Conservation (phyloP, 2,329 filamentous ascomycete genomes). For the Penicillium sp. region DNA sequence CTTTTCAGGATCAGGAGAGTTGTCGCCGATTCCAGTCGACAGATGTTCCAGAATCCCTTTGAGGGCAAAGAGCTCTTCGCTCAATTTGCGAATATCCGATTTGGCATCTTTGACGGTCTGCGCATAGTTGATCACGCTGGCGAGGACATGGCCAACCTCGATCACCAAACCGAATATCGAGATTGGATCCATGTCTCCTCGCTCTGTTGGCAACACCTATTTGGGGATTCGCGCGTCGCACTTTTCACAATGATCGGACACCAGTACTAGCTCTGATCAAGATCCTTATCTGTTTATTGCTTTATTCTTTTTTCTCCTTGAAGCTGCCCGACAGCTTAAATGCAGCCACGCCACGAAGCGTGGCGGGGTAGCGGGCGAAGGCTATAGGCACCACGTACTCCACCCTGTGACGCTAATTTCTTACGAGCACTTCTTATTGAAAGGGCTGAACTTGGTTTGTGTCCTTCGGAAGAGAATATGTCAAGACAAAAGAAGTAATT, state of each 20-base stretch:
- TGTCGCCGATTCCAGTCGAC: slow-evolving; percentile 1
- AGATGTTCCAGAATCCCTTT: slow-evolving; percentile 16
- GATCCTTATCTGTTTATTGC: too few relatives aligned
- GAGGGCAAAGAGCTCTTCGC: slow-evolving; percentile 16
- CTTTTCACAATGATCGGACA: too few relatives aligned
- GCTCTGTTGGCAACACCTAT: background rate
- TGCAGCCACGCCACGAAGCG: background rate
- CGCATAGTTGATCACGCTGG: slow-evolving; percentile 13
- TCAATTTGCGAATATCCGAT: slow-evolving; percentile 15
- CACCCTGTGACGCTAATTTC: background rate
- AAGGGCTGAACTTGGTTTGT: too few relatives aligned
- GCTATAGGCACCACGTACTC: background rate
- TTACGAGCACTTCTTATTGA: too few relatives aligned
- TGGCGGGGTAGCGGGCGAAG: slow-evolving; percentile 1
- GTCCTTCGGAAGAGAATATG: too few relatives aligned
- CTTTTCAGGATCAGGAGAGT: background rate
- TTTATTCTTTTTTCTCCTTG: too few relatives aligned
- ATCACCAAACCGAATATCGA: slow-evolving; percentile 14
- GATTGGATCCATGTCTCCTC: slow-evolving; percentile 12
- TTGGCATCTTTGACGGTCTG: slow-evolving; percentile 13
- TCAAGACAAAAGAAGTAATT: too few relatives aligned
- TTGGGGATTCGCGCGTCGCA: too few relatives aligned
- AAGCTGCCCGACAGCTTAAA: too few relatives aligned
- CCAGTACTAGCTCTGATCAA: too few relatives aligned
- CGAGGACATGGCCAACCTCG: slow-evolving; percentile 12